Evolutionary conservation across 2,329 filamentous ascomycete genomes (phyloP).

Genomic region (Colletotrichum tofieldiae): DNA sequence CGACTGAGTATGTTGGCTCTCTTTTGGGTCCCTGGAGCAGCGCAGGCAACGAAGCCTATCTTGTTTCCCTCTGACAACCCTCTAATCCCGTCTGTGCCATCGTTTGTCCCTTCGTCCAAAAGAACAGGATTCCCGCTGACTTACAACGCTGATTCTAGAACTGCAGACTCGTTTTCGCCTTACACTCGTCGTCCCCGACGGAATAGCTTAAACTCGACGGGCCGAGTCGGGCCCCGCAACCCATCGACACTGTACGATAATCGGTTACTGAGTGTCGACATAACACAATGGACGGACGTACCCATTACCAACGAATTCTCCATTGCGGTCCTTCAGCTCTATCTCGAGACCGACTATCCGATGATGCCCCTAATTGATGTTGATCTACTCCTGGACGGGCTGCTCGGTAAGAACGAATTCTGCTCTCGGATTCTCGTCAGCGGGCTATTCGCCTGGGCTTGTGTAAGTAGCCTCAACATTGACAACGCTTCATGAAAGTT

Average conservation of each 20-base stretch:
- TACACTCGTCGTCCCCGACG: background rate
- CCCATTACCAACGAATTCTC: constrained; percentile 1
- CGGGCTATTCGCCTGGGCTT: background rate
- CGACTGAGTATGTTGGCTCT: no score
- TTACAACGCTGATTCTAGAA: no score
- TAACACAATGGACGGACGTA: background rate
- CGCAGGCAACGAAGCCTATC: no score
- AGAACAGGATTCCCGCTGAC: no score
- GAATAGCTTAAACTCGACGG: background rate
- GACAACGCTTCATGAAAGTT: background rate
- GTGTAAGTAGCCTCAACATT: background rate
- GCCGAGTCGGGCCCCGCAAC: background rate
- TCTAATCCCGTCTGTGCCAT: no score
- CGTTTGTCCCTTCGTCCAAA: no score
- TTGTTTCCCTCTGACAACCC: no score
- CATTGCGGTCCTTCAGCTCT: no score
- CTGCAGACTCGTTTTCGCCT: background rate
- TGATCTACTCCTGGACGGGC: background rate
- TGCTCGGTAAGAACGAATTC: background rate
- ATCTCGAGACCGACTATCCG: background rate
- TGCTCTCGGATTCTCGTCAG: background rate
- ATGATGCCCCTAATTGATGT: background rate
- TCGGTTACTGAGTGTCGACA: background rate
- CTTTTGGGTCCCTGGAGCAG: no score
- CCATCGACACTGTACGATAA: background rate